Evolutionary conservation across 768 basidiomycete species (phyloP), one percentile per base, ranked within the genome.

Genomic region (Boletus reticuloceps): DNA sequence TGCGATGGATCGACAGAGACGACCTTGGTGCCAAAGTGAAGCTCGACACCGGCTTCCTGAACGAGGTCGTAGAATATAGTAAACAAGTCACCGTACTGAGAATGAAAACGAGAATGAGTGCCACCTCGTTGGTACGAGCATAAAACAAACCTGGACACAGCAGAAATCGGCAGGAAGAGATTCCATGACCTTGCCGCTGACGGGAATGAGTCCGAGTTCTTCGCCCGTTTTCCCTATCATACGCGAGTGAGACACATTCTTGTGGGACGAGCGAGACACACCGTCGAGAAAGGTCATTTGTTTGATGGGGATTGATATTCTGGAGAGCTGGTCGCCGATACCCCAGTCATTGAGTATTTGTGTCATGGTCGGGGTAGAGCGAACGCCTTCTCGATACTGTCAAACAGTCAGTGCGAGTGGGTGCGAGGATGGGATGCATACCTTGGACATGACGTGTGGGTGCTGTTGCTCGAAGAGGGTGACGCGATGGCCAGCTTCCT

Each of bases 291-390:
- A 60, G 0, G 59, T 32, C 14, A 68, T 55, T 25, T 54, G 58
- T 3, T 37, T 10, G 9, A 63, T 59, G n/a, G 45, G 60, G 16
- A 63, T 51, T 0, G 68, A 42, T 6, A 74, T 69, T 27, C 71
- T 69, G 6, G 72, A 65, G 39, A 86, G 62, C 11, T 65, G 60
- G 34, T 79, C 75, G 16, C 69, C 76, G 1, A 82, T 70, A 14
- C 79, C 82, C 83, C 84, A 86, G 43, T 79, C 72, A 29, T 73
- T 64, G 41, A 85, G 66, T 1, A 85, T 67, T 34, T 76, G 75
- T 36, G 81, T 82, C 77, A 85, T 77, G 57, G 83, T 82, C 1
- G 84, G 82, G n/a, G 81, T 78, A 0, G 78, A 73, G 13, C 76
- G 75, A 16, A 79, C 63, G 25, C 75, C 77, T 7, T 70, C 74